phyloP scores from a whole-genome alignment of 1,139 yeast species.

The Taphrina pruni region DNA sequence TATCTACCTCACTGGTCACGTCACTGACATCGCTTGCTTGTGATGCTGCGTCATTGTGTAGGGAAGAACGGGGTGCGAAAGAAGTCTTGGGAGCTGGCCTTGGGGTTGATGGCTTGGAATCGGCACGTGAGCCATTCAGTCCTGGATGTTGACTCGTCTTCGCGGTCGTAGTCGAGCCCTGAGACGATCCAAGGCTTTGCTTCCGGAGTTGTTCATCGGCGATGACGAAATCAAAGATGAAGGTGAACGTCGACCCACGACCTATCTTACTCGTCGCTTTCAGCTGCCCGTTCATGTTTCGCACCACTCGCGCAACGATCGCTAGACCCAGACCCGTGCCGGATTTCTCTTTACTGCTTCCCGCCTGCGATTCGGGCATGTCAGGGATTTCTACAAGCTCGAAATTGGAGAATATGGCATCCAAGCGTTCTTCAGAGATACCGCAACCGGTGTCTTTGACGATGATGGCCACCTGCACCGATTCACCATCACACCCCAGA shows the following conservation, averaged over 20 bases:
- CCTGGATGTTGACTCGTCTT: slow-evolving; percentile 4
- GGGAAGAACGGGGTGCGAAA: not conserved
- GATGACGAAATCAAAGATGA: slow-evolving; percentile 24
- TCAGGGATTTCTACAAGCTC: slow-evolving; percentile 23
- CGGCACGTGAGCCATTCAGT: slow-evolving; percentile 1
- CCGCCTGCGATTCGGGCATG: slow-evolving; percentile 17
- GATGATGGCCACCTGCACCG: slow-evolving; percentile 66
- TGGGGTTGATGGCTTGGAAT: not conserved
- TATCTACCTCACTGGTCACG: slow-evolving; percentile 31
- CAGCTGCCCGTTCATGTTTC: slow-evolving; percentile 40
- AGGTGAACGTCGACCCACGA: slow-evolving; percentile 38
- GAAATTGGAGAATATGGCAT: slow-evolving; percentile 37
- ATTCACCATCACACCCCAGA: not conserved
- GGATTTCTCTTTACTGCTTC: not conserved
- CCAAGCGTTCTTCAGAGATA: slow-evolving; percentile 31
- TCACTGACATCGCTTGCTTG: slow-evolving; percentile 11
- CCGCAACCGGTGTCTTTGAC: slow-evolving; percentile 57
- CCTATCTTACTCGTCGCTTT: slow-evolving; percentile 34
- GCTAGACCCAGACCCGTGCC: slow-evolving; percentile 41
- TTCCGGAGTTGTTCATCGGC: slow-evolving; percentile 20
- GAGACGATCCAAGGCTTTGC: slow-evolving; percentile 4
- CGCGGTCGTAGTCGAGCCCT: slow-evolving; percentile 9
- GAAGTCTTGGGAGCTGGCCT: not conserved
- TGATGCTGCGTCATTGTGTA: not conserved
- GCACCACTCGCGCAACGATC: slow-evolving; percentile 40